A percentile compares a stretch with the other conserved stretches of the same genome.
Conservation (phyloP, 2,329 filamentous ascomycete genomes). For the Fusarium chuoi region DNA sequence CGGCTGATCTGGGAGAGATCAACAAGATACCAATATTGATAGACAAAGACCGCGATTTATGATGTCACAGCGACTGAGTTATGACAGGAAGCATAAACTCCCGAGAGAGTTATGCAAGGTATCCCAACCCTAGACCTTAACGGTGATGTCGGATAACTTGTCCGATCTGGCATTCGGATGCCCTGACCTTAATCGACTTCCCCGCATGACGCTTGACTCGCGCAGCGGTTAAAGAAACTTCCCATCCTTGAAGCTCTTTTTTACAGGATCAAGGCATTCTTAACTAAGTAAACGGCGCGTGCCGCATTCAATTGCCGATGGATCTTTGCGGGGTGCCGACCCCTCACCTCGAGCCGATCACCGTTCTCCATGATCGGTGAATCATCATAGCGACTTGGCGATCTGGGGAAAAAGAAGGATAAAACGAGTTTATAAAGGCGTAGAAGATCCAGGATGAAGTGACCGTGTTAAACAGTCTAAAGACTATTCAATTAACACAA, state of each 20-base stretch:
- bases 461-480: not conserved
- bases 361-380: not conserved
- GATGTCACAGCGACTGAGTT: not conserved
- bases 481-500: not conserved
- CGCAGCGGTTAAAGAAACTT: not conserved
- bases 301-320: constrained; percentile 26
- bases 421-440: not conserved
- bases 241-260: not conserved
- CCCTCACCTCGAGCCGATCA: constrained; percentile 14
- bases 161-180: not conserved
- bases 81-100: not conserved
- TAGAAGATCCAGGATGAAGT: not conserved
- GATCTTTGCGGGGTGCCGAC: constrained; percentile 16
- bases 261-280: not conserved
- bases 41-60: not conserved
- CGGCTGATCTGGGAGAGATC: not conserved
- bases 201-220: not conserved
- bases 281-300: not conserved
- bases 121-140: not conserved
- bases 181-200: not conserved
- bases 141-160: too few species aligned
- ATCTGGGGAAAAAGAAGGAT: not conserved
- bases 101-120: not conserved
- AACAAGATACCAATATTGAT: not conserved
- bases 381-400: not conserved